Percentiles rank a stretch among this genome's conserved stretches.
These are phyloP conservation scores for Trichoderma breve DNA, from an alignment of 2,329 filamentous ascomycete species.

Conservation along the genomic window DNA sequence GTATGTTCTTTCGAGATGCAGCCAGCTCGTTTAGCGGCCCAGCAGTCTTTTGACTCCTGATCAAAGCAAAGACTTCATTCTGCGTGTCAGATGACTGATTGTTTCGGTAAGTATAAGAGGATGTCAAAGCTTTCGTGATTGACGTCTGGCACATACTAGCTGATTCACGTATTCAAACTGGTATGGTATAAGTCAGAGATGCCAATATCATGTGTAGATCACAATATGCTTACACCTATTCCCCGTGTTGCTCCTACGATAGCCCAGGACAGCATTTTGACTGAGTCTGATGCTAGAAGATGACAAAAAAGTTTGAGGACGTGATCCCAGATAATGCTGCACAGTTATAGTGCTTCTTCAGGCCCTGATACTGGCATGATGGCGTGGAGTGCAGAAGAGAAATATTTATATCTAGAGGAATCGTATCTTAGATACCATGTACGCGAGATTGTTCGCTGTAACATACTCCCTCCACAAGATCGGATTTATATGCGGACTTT, in stretches of 20 bases:
- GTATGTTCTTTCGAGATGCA: background rate
- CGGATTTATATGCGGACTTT: background rate
- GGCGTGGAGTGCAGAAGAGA: background rate
- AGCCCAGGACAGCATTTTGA: background rate
- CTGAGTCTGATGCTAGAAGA: background rate
- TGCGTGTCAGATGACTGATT: background rate
- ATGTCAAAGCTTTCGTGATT: background rate
- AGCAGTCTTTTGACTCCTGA: background rate
- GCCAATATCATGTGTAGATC: background rate
- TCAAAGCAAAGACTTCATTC: background rate
- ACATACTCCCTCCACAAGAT: background rate
- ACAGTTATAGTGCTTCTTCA: background rate
- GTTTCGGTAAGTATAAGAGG: background rate
- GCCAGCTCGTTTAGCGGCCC: background rate
- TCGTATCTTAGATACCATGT: background rate
- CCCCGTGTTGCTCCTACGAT: background rate
- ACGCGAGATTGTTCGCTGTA: background rate
- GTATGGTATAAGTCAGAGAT: background rate
- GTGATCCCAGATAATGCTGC: background rate
- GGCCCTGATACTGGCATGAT: background rate
- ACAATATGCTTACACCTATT: background rate
- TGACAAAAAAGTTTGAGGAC: too few species aligned
- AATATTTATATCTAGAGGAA: background rate
- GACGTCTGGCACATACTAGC: background rate
- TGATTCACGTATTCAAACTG: background rate